Evolutionary conservation across 1,284 basidiomycete genomes (phyloP), one percentile per base, ranked within the genome.

Genomic region (Pascua sp.): DNA sequence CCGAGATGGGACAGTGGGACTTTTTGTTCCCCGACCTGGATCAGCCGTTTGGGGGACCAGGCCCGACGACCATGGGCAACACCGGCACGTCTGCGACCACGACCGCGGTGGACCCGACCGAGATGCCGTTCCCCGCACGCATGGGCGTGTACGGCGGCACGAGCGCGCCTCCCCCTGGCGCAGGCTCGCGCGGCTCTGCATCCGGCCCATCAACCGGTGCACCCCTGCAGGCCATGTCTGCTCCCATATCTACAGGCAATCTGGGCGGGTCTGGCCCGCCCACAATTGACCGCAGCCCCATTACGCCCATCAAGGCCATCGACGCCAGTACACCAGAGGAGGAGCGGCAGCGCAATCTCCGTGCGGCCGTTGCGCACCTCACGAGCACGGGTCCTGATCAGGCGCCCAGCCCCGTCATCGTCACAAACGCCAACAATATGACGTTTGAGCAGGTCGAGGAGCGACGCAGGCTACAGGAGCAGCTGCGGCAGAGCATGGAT

Each of bases 391-490:
- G 39, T 1, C 39, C 16, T 2, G 57, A 59, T 11, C 43, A 50
- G 40, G 38, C 55, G 24, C 39, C 53, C 7, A 32, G 47, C 32
- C 52, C 56, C 38, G 42, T 48, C 11, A 61, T 61, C 18, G 50
- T 61, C 15, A 61, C 59, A 0, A 50, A 57, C 38, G 43, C 60
- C 32, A 62, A 62, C 57, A 63, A 53, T 44, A 57, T 70, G 62
- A 68, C 65, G 3, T 55, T 58, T 2, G 60, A 56, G 8, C 66
- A 72, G 49, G 59, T 73, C n/a, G 67, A 65, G 41, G 67, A 66
- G 56, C 61, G 70, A 36, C 57, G 59, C 18, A 55, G 58, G 42
- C 56, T 67, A 24, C 67, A 71, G 53, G 64, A 70, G 39, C 62
- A 67, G 46, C 51, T 72, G 42, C 63, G 65, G 32, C 53, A 61